phyloP scores from a whole-genome alignment of 2,329 filamentous ascomycete genomes.

The Paecilomyces dactylethromorphus region DNA sequence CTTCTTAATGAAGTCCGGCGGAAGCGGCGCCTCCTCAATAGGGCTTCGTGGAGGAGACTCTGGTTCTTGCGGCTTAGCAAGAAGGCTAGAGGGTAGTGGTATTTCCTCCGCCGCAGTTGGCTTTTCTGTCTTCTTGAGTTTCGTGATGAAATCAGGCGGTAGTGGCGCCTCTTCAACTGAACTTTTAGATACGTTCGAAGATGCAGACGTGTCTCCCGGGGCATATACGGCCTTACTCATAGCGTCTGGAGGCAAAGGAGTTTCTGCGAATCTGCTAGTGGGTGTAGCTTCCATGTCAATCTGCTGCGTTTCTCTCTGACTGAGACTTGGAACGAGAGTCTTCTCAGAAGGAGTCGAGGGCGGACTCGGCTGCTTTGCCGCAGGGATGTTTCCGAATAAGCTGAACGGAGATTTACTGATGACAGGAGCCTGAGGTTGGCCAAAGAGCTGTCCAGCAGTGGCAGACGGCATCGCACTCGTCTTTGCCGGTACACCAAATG shows the following conservation, averaged over 20 bases:
- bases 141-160: constrained; percentile 15
- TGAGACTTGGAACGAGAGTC: constrained; percentile 18
- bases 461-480: constrained; percentile 15
- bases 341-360: constrained; percentile 26
- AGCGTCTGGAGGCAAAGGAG: constrained; percentile 41
- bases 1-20: constrained; percentile 15
- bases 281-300: constrained; percentile 24
- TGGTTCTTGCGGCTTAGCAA: constrained; percentile 10
- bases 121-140: constrained; percentile 7
- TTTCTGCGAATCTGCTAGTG: constrained; percentile 23
- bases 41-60: constrained; percentile 5
- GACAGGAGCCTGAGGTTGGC: constrained; percentile 17
- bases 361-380: constrained; percentile 17
- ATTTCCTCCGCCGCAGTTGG: constrained; percentile 9
- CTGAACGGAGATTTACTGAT: constrained; percentile 24
- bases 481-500: constrained; percentile 21
- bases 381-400: constrained; percentile 16
- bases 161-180: constrained; percentile 16
- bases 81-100: constrained; percentile 25
- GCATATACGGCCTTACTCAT: constrained; percentile 41
- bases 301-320: constrained; percentile 25
- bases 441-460: constrained; percentile 28
- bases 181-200: constrained; percentile 18
- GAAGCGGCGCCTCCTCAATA: constrained; percentile 17
- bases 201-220: constrained; percentile 43